phyloP scores from a whole-genome alignment of 176 grass and related monocot genomes.

The Oryza glaberrima region DNA sequence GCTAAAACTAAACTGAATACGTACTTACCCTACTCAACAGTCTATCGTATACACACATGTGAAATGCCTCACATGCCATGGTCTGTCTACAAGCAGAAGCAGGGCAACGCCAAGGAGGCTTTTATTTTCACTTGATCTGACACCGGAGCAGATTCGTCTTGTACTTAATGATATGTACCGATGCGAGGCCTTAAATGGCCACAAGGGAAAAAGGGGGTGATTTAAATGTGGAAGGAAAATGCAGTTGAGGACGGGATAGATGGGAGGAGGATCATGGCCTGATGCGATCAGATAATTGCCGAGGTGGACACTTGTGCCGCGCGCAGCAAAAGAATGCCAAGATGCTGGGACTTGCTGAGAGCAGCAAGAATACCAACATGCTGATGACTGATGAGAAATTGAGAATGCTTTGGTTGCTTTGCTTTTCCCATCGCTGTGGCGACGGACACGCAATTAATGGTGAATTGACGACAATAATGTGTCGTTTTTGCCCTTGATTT shows the following conservation, averaged over 20 bases:
- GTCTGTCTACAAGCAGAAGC: not conserved
- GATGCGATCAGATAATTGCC: not conserved
- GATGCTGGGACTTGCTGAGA: not conserved
- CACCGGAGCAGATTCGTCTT: not conserved
- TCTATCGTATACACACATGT: not conserved
- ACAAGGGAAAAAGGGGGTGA: not conserved
- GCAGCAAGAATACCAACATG: not conserved
- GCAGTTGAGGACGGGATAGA: conserved; percentile 36
- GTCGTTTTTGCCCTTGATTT: not conserved
- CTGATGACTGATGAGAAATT: not conserved
- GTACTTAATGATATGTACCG: not conserved
- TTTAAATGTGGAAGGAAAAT: conserved; percentile 51
- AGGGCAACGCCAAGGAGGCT: not conserved
- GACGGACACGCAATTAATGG: not conserved
- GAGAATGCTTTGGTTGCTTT: not conserved
- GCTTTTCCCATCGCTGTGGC: not conserved
- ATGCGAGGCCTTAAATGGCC: not conserved
- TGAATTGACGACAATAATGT: not conserved
- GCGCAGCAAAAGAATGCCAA: not conserved
- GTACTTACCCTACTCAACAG: no score
- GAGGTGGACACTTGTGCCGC: not conserved
- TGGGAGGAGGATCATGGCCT: not conserved
- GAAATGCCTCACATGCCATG: not conserved
- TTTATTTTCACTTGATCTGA: conserved; percentile 14
- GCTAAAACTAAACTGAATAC: not conserved